These are phyloP conservation scores for Magnusiomyces tetraspermus DNA, from an alignment of 1,139 yeast genomes.

Conservation along the genomic window DNA sequence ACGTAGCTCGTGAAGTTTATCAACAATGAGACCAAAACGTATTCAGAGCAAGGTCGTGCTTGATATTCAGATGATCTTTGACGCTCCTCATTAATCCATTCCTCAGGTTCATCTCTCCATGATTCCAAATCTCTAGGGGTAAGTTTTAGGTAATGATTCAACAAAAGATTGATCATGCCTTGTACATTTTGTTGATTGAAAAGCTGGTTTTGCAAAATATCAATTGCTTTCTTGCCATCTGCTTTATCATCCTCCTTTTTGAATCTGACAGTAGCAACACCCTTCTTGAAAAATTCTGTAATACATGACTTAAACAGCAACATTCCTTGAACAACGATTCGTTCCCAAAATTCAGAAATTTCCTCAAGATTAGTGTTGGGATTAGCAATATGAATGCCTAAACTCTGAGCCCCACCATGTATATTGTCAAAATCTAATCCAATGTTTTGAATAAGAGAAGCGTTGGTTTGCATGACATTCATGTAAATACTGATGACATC, in stretches of 20 bases:
- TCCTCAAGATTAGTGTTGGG: slow-evolving; percentile 32
- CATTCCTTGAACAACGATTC: slow-evolving; percentile 61
- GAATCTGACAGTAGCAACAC: slow-evolving; percentile 56
- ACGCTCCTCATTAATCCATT: slow-evolving; percentile 78
- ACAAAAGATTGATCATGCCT: slow-evolving; percentile 54
- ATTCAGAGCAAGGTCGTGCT: slow-evolving; percentile 80
- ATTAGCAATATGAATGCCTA: slow-evolving; percentile 11
- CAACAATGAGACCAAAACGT: slow-evolving; percentile 68
- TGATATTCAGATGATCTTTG: slow-evolving; percentile 76
- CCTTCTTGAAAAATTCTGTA: slow-evolving; percentile 53
- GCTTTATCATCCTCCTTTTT: slow-evolving; percentile 45
- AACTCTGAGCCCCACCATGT: not conserved
- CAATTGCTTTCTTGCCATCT: slow-evolving; percentile 53
- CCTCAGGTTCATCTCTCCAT: slow-evolving; percentile 85
- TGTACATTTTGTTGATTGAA: slow-evolving; percentile 50
- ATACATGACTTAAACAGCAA: slow-evolving; percentile 54
- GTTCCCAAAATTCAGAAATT: slow-evolving; percentile 58
- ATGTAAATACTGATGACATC: slow-evolving; percentile 52
- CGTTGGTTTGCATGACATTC: slow-evolving; percentile 51
- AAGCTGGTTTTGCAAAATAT: slow-evolving; percentile 43
- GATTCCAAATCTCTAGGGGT: slow-evolving; percentile 67
- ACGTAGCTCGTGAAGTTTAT: slow-evolving; percentile 53
- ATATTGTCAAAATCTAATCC: slow-evolving; percentile 1
- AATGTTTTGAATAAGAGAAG: slow-evolving; percentile 46
- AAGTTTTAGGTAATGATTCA: slow-evolving; percentile 63